Evolutionary conservation across 257 asterid genomes (phyloP).

Genomic region (Solanum tacnaense): DNA sequence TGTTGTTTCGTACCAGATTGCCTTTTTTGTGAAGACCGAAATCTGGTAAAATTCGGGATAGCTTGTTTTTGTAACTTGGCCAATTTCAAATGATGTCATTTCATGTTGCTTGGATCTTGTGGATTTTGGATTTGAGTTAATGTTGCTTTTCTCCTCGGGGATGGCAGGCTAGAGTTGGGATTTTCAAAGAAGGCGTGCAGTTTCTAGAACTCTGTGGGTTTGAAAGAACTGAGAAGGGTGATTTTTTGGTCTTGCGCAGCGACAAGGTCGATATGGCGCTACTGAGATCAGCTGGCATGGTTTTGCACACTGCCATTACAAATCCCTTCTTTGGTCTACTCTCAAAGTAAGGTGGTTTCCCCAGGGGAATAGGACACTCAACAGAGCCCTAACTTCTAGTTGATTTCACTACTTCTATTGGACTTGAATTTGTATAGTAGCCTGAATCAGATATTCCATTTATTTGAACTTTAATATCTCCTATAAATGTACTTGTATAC

Average conservation of each 20-base stretch:
- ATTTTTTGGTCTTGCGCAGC: slow-evolving; percentile 28
- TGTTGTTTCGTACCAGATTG: not conserved
- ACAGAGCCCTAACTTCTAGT: not conserved
- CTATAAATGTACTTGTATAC: not conserved
- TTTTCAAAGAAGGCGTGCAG: slow-evolving; percentile 40
- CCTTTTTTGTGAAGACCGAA: not conserved
- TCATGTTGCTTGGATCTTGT: not conserved
- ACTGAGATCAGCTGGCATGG: slow-evolving; percentile 32
- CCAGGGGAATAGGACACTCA: not conserved
- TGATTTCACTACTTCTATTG: not conserved
- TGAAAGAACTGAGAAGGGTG: slow-evolving; percentile 40
- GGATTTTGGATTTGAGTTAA: not conserved
- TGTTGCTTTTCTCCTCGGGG: not conserved
- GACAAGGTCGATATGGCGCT: slow-evolving; percentile 31
- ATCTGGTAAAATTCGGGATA: not conserved
- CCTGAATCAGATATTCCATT: not conserved
- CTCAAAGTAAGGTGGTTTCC: slow-evolving; percentile 15
- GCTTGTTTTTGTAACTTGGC: not conserved
- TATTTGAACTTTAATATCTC: not conserved
- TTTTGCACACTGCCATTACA: slow-evolving; percentile 45
- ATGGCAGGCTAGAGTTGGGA: slow-evolving; percentile 61
- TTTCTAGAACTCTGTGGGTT: slow-evolving; percentile 71
- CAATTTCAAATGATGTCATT: not conserved
- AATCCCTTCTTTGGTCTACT: slow-evolving; percentile 71
- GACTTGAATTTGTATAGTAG: not conserved